Percentiles rank a stretch among this genome's conserved stretches.
Evolutionary conservation across 306 rosid genomes (phyloP).

Genomic region (Castanea crenata): DNA sequence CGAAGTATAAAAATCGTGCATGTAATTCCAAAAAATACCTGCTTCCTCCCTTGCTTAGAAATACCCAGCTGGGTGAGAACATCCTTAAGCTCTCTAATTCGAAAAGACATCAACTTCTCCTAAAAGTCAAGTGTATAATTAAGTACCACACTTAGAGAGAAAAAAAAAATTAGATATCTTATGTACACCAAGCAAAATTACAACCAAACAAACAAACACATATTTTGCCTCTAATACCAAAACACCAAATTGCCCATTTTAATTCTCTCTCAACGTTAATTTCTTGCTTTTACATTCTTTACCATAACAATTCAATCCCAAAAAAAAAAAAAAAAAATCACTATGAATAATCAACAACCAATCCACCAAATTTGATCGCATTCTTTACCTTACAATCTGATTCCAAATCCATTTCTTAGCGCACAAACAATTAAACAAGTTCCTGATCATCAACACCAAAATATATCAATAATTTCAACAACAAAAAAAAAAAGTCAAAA

Average conservation of each 20-base stretch:
- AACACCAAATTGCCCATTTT: background rate
- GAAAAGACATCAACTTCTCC: constrained; percentile 82
- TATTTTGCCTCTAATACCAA: background rate
- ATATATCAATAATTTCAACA: background rate
- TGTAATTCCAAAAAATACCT: background rate
- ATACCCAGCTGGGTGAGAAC: constrained; percentile 75
- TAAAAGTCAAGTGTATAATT: constrained; percentile 21
- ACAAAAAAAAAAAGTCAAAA: no score
- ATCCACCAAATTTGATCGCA: background rate
- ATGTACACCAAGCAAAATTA: background rate
- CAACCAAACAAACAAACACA: background rate
- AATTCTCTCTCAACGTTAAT: background rate
- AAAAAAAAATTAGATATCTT: background rate
- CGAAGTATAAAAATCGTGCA: background rate
- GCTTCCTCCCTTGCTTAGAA: constrained; percentile 9
- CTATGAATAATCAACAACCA: background rate
- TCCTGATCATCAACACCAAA: background rate
- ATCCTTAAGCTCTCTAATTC: constrained; percentile 92
- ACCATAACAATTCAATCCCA: no score
- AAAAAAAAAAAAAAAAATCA: no score
- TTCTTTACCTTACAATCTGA: background rate
- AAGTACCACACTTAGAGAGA: background rate
- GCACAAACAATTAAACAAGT: background rate
- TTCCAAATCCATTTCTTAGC: background rate
- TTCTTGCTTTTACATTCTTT: no score